These are phyloP conservation scores for Fusarium aywerte DNA, from an alignment of 2,329 filamentous ascomycete genomes.

Conservation along the genomic window DNA sequence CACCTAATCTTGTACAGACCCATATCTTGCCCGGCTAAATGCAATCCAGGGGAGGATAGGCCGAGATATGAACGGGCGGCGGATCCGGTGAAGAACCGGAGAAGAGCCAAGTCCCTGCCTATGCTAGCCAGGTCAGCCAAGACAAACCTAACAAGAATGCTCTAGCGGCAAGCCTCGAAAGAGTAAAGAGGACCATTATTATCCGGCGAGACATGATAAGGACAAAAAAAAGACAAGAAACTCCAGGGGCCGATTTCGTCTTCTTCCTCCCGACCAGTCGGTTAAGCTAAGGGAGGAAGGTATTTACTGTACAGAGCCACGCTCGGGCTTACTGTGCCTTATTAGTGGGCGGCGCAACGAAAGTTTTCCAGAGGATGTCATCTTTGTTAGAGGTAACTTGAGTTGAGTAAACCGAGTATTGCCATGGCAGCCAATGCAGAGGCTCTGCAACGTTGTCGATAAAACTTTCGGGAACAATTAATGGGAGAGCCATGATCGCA, in stretches of 20 bases:
- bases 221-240: not conserved
- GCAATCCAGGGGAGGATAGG: constrained; percentile 32
- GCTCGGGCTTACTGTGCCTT: constrained; percentile 30
- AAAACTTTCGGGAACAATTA: constrained; percentile 8
- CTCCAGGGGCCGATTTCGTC: constrained; percentile 18
- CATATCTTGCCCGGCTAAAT: constrained; percentile 42
- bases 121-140: constrained; percentile 18
- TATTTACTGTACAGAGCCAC: constrained; percentile 23
- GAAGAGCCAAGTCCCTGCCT: constrained; percentile 24
- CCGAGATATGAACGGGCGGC: constrained; percentile 45
- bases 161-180: constrained; percentile 33
- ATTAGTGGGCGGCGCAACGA: constrained; percentile 8
- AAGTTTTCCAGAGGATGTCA: constrained; percentile 2
- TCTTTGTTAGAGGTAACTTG: not conserved
- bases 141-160: constrained; percentile 27
- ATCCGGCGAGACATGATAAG: not conserved
- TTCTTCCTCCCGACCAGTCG: not conserved
- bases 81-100: constrained; percentile 37
- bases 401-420: not conserved
- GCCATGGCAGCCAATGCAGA: not conserved
- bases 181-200: not conserved
- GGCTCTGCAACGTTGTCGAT: constrained; percentile 29
- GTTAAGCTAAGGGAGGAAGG: not conserved
- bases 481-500: constrained; percentile 21
- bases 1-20: constrained; percentile 24